These are phyloP conservation scores for Fusarium sp. DNA, from an alignment of 2,329 filamentous ascomycete species.

Conservation along the genomic window DNA sequence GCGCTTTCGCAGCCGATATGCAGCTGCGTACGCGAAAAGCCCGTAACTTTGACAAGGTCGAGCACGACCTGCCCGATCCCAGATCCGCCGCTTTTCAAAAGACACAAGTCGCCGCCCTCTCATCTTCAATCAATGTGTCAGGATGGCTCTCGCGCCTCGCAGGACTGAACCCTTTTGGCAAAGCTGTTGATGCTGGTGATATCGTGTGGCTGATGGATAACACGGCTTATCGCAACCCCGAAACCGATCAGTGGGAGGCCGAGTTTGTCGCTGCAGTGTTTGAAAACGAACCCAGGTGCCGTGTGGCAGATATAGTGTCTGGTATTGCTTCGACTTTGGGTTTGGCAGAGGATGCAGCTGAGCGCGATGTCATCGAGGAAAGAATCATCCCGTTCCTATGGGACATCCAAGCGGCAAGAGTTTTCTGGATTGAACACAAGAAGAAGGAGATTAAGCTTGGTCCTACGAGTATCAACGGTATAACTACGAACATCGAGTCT, in stretches of 20 bases:
- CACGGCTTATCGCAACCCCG: conserved; percentile 75
- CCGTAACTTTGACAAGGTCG: conserved; percentile 64
- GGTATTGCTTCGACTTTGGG: conserved; percentile 77
- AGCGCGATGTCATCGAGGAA: conserved; percentile 71
- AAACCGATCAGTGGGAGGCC: conserved; percentile 74
- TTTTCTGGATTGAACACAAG: conserved; percentile 73
- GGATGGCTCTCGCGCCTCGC: conserved; percentile 63
- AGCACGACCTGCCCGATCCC: conserved; percentile 60
- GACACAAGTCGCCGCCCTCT: conserved; percentile 53
- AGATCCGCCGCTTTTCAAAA: conserved; percentile 50
- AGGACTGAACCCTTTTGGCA: conserved; percentile 68
- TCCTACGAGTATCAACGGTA: conserved; percentile 78
- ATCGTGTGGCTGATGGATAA: conserved; percentile 93
- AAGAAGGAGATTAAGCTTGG: conserved; percentile 68
- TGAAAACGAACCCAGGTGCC: conserved; percentile 75
- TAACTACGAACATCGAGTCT: conserved; percentile 73
- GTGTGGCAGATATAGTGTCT: conserved; percentile 77
- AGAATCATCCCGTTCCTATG: conserved; percentile 84
- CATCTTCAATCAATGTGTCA: conserved; percentile 40
- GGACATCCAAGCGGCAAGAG: conserved; percentile 77
- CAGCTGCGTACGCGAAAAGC: conserved; percentile 64
- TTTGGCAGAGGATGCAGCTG: conserved; percentile 70
- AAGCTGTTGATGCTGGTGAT: conserved; percentile 73
- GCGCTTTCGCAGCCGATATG: conserved; percentile 58
- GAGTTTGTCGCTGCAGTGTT: conserved; percentile 90